Evolutionary conservation across 2,329 filamentous ascomycete genomes (phyloP), one percentile per base, ranked within the genome.

Genomic region (Botrytis porri): DNA sequence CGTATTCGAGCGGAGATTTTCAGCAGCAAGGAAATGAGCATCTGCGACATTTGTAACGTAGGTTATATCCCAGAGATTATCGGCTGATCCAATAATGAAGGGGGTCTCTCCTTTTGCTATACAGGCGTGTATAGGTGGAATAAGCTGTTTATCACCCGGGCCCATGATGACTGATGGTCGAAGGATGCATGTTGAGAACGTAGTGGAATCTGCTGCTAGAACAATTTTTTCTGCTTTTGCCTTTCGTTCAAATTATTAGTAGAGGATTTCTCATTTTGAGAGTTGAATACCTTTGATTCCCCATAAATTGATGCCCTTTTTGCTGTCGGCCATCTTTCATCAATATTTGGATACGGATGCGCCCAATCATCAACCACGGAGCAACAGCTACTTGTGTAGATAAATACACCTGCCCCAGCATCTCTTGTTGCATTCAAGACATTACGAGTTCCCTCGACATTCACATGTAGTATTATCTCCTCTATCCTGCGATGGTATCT

Each of bases 311-410:
- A 70, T 18, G 69, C 54, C 37, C 9, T 63, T 37, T 10, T 25
- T 8, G 59, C 54, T 1, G 41, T 62, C 7, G 59, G 69, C 57
- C 69, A 70, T 51, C 32, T 29, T 32, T 70, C 69, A 51, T 70
- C 69, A 25, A 70, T 51, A 9, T 70, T 70, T 29, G 69, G 41
- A 63, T 62, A 70, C 3, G 54, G 41, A 62, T 62, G 39, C 20
- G 20, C 48, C 69, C 69, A 63, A 62, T 70, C 51, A 63, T 70
- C 69, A n/a, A 63, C 37, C 39, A 62, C 69, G 25, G 20, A 70
- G 48, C 69, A 70, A 63, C 69, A 70, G n/a, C 59, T 70, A 62
- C 59, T 70, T 48, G 57, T 70, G 29, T 70, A 70, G 5, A 70
- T 41, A 37, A 70, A 70, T 5, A 12, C 69, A 20, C 14, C 37